A percentile compares a stretch with the other conserved stretches of the same genome.
phyloP scores from a whole-genome alignment of 225 moss, liverwort and hornwort species.

The Pleurozium schreberi region DNA sequence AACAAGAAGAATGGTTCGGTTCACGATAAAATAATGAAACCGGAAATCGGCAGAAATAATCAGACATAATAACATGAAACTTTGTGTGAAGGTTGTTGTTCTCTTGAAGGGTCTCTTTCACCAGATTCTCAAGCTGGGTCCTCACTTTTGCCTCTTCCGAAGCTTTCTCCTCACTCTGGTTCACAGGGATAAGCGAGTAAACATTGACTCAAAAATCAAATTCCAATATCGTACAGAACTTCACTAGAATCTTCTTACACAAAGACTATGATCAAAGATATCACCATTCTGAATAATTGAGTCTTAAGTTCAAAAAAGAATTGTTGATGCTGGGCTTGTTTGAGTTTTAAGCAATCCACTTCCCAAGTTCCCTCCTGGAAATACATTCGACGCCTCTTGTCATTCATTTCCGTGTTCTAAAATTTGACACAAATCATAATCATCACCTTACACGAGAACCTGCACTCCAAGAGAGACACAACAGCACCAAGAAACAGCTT shows the following conservation, averaged over 20 bases:
- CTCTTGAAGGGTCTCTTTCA: constrained; percentile 37
- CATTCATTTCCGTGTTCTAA: background rate
- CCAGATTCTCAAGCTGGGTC: constrained; percentile 21
- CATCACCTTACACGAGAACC: background rate
- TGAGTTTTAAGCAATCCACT: constrained; percentile 19
- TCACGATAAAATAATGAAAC: background rate
- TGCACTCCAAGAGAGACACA: background rate
- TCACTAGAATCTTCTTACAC: background rate
- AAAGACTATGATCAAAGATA: background rate
- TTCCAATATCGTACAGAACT: background rate
- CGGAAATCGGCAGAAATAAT: background rate
- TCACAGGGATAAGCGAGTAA: background rate
- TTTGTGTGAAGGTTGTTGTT: constrained; percentile 26
- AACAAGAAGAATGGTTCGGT: background rate
- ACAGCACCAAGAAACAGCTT: background rate
- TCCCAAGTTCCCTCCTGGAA: constrained; percentile 17
- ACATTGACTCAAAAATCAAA: background rate
- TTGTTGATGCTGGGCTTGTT: constrained; percentile 27
- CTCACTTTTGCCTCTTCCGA: constrained; percentile 13
- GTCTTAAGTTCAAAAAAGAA: constrained; percentile 7
- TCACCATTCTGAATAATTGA: constrained; percentile 26
- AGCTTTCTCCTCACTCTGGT: constrained; percentile 42
- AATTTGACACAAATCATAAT: background rate
- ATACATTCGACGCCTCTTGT: background rate
- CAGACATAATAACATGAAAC: constrained; percentile 35